A percentile compares a stretch with the other conserved stretches of the same genome.
Evolutionary conservation across 441 rosid species (phyloP).

Genomic region (Cnidoscolus chayamansa): DNA sequence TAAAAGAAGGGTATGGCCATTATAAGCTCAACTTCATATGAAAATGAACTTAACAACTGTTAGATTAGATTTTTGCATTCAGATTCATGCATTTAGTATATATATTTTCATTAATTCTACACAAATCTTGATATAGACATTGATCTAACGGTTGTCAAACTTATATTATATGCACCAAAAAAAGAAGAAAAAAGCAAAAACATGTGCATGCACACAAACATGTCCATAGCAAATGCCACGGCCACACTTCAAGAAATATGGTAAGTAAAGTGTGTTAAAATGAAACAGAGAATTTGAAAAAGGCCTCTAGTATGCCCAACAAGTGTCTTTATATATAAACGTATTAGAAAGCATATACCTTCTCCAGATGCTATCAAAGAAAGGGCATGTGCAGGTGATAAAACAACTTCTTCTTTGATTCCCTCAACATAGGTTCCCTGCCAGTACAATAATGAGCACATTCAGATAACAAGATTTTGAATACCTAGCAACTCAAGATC

Average conservation of each 20-base stretch:
- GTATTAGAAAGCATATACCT: slow-evolving; percentile 34
- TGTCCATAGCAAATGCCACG: neutral
- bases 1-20: no score
- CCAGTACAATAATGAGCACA: slow-evolving; percentile 19
- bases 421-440: slow-evolving; percentile 70
- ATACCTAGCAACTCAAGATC: slow-evolving; percentile 10
- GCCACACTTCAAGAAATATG: neutral
- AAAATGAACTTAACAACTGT: no score
- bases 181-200: neutral
- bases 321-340: neutral
- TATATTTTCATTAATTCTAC: no score
- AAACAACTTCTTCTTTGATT: slow-evolving; percentile 67
- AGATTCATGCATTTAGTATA: no score
- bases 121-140: no score
- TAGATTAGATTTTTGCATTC: no score
- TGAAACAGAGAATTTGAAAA: neutral
- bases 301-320: neutral
- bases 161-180: no score
- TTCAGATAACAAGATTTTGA: slow-evolving; percentile 7
- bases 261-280: neutral
- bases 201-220: neutral
- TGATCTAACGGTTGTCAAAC: no score
- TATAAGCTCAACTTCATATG: no score
- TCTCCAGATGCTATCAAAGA: slow-evolving; percentile 74
- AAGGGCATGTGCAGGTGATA: slow-evolving; percentile 75